Evolutionary conservation across 306 rosid genomes (phyloP).

Genomic region (Citrullus mucosospermus): DNA sequence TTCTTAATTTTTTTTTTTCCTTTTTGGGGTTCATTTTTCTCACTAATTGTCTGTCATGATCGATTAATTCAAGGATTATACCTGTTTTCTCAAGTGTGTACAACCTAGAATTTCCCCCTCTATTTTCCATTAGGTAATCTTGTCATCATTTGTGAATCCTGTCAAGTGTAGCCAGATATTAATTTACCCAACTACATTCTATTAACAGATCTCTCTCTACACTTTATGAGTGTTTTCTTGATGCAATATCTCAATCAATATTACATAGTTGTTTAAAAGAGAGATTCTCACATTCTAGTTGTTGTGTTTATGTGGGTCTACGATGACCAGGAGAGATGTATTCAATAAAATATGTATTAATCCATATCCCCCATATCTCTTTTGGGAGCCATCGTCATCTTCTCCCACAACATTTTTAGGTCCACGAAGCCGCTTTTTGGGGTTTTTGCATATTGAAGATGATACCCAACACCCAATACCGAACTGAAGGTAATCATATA

Average conservation of each 20-base stretch:
- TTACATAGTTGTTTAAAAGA: not conserved
- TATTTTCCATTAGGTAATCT: not conserved
- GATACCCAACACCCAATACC: not conserved
- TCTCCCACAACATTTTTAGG: conserved; percentile 1
- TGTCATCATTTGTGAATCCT: not conserved
- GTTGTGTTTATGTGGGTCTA: not conserved
- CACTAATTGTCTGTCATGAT: not conserved
- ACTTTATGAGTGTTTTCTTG: not conserved
- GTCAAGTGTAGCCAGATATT: conserved; percentile 1
- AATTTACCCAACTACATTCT: not conserved
- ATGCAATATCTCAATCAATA: not conserved
- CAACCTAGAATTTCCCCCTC: not conserved
- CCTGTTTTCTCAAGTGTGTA: not conserved
- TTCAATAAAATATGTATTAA: not conserved
- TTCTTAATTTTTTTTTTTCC: not conserved
- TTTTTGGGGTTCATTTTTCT: not conserved
- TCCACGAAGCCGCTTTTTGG: not conserved
- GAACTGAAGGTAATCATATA: not conserved
- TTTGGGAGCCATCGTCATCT: not conserved
- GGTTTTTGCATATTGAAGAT: not conserved
- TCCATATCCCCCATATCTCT: not conserved
- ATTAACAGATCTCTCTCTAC: not conserved
- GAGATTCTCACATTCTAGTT: not conserved
- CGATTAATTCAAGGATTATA: not conserved
- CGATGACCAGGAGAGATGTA: not conserved